Base-by-base conservation (phyloP, 345 rosid genomes). In the Luvunga scandens region DNA sequence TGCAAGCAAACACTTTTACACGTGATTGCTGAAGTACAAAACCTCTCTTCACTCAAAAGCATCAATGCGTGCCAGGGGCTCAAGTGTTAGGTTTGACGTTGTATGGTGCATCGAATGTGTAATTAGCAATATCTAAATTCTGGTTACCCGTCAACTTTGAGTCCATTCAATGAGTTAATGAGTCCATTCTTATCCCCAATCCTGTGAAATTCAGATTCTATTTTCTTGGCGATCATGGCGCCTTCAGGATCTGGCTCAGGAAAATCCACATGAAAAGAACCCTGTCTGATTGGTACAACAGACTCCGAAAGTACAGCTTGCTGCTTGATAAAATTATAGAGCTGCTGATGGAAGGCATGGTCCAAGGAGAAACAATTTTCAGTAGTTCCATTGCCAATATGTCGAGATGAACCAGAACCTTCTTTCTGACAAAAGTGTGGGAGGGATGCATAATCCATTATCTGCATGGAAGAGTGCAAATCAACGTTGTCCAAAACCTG, bases 351-450 rank as follows among this genome's bases (percentile, higher is more conserved):
- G 88, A 90, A 94, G 72, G 91, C 68, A 73, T 94, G 93, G 75
- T 93, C 98, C 75, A 90, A 79, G 42, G 98, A 91, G 92, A 91
- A 97, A 80, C 98, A 94, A 66, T 87, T 89, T 65, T 90, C 91
- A 0, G n/a, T 78, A 19, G 86, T 81, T 77, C 87, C 87, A 30
- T 83, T 81, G 73, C 79, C 84, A 27, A 85, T 77, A 68, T 77
- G 81, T 61, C 85, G 83, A 27, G 97, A 88, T 70, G 99, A 91
- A 77, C 95, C 92, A 21, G 97, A 89, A 27, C 92, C 87, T 85
- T 92, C 92, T 79, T 85, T 88, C 83, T 82, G 86, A 83, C 97
- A 94, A 83, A 97, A 97, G 87, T 93, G 98, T 65, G 99, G 99
- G 68, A 97, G 94, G 57, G 99, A 91, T 61, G 88, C 86, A 76